Base-by-base conservation (phyloP, 371 early-diverging fungal species). In the Mortierella sp. region DNA sequence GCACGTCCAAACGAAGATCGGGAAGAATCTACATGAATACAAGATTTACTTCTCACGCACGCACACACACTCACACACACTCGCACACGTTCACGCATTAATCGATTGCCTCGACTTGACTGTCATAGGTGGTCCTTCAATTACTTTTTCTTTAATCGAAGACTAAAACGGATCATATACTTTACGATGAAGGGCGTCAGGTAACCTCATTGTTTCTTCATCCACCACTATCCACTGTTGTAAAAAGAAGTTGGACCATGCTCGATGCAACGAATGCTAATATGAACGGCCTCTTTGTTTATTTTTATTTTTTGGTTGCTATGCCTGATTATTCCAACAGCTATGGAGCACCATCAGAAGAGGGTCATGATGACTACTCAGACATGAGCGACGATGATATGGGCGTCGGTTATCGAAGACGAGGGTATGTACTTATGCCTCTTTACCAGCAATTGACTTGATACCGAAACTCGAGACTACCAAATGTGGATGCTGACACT, bases 61-160 rank as follows among this genome's bases (percentile, higher is more conserved):
- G 9, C 37, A 37, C 9, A 37, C 37, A 37, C 37, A 37, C 9
- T 37, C 37, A 9, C 37, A 5, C 37, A 37, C 37, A 37, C 37
- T 37, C 37, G 9, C 37, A 37, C 3, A 37, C 37, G 9, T 5
- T 5, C 37, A 37, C 37, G 5, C 37, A n/a, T n/a, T n/a, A n/a
- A n/a, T n/a, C 37, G 9, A 37, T 19, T 30, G n/a, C 25, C 48
- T 30, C 12, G 46, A 28, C 4, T 28, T 37, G 21, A 15, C 28
- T 26, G 5, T 37, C 44, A 18, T 70, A 94, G 94, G 46, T 95
- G 96, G 97, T 94, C 94, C 28, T 92, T 96, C 83, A 95, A 97
- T 84, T 95, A 94, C 85, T 96, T 98, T 70, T 97, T 98, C 84
- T 93, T 91, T 69, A 97, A 98, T 83, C 89, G 92, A 61, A 91